phyloP scores from a whole-genome alignment of 1,284 basidiomycete species.

The Pterulicium gracile region DNA sequence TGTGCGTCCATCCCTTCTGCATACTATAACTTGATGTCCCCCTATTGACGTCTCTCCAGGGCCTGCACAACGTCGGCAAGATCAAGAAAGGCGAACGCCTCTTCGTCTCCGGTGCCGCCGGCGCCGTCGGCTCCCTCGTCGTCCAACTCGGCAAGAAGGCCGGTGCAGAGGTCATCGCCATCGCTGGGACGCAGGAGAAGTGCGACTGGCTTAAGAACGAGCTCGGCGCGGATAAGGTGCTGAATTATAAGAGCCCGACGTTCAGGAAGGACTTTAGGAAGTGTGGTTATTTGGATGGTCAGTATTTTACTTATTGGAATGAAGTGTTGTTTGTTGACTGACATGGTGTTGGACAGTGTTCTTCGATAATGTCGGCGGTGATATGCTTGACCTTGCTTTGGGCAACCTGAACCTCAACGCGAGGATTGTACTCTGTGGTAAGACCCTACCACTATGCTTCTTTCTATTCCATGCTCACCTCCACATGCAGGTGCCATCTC shows the following conservation, averaged over 20 bases:
- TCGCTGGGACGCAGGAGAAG: conserved; percentile 68
- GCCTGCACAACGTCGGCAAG: conserved; percentile 71
- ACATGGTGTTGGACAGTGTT: background rate
- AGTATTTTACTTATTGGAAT: conserved; percentile 14
- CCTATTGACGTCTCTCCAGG: conserved; percentile 29
- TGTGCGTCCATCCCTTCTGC: conserved; percentile 25
- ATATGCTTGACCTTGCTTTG: conserved; percentile 70
- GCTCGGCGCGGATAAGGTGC: conserved; percentile 70
- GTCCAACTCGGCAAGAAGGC: conserved; percentile 70
- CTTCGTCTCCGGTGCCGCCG: conserved; percentile 82
- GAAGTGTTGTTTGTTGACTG: background rate
- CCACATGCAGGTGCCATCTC: conserved; percentile 63
- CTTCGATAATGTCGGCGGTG: conserved; percentile 85
- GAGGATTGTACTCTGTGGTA: conserved; percentile 68
- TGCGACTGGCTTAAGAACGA: conserved; percentile 75
- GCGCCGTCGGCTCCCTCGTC: conserved; percentile 69
- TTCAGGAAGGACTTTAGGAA: conserved; percentile 61
- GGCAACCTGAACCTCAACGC: conserved; percentile 67
- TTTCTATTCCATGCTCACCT: background rate
- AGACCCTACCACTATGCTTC: conserved; percentile 16
- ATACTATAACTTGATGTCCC: conserved; percentile 6
- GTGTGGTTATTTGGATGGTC: conserved; percentile 64
- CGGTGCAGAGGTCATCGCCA: conserved; percentile 76
- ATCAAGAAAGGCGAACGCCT: conserved; percentile 77
- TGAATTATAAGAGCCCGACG: conserved; percentile 80